Base-by-base conservation (phyloP, 306 rosid genomes). In the Geum urbanum region DNA sequence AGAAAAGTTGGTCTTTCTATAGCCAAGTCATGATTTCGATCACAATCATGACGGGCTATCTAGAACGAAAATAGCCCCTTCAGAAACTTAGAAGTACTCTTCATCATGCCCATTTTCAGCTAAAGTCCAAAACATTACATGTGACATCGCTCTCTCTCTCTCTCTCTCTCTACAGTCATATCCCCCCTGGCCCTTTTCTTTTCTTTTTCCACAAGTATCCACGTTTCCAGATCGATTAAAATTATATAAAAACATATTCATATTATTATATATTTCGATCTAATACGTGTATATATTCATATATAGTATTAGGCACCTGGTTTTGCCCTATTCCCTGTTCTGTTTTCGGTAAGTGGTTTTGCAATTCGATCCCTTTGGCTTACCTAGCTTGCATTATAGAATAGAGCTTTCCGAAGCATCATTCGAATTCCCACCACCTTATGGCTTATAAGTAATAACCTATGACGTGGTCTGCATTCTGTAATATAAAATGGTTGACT, bases 281-380 rank as follows among this genome's bases (percentile, higher is more conserved):
- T 3, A 15, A 8, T 8, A 61, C 0, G 4, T 37, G 22, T 50
- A 11, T 35, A 37, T 62, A 62, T 41, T 40, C 2, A 2, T 6
- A 12, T 45, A 70, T 4, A 44, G 16, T 56, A 70, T 15, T 16
- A 19, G 9, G 74, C n/a, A 10, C 66, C 45, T 60, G 65, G 64
- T 59, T 59, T 59, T 59, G 45, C 12, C 7, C 7, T 2, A 32
- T 55, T 32, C 19, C 18, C 5, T 10, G 7, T 32, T 14, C 14
- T 4, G 45, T 59, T 59, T 59, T 35, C 3, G 64, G 64, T 3
- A 32, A 59, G 64, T 35, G 64, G 64, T 59, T 59, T 59, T 59
- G 45, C 45, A 59, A 16, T 27, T 7, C 64, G 20, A 59, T 35
- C 44, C 63, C 43, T 32, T 2, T 32, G 37, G 37, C 37, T 32